phyloP scores from a whole-genome alignment of 192 early-diverging fungal species.

The Pilaira anomala region DNA sequence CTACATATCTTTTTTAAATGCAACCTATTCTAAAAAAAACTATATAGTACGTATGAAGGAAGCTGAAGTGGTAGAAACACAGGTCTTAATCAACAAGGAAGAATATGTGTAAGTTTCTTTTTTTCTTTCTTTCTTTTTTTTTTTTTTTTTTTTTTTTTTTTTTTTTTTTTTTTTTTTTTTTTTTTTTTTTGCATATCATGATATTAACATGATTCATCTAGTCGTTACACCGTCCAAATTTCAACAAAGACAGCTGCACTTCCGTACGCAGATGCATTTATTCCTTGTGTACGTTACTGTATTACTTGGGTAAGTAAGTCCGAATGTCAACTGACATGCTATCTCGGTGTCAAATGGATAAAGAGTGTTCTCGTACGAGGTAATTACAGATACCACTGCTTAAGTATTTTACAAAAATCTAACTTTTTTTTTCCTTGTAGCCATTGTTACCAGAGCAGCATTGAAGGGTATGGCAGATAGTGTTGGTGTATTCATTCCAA shows the following conservation, averaged over 20 bases:
- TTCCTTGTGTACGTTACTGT: slow-evolving; percentile 55
- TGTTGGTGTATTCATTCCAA: slow-evolving; percentile 41
- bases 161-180: not conserved
- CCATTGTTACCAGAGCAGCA: slow-evolving; percentile 57
- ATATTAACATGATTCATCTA: slow-evolving; percentile 24
- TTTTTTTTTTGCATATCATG: not conserved
- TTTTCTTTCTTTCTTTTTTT: not conserved
- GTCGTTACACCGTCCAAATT: slow-evolving; percentile 50
- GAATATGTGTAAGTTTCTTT: slow-evolving; percentile 50
- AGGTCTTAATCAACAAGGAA: slow-evolving; percentile 52
- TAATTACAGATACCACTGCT: slow-evolving; percentile 7
- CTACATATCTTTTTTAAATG: too few species aligned
- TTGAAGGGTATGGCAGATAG: slow-evolving; percentile 58
- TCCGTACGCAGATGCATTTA: slow-evolving; percentile 35
- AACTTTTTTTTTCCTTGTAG: too few species aligned
- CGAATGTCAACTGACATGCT: slow-evolving; percentile 56
- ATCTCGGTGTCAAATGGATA: slow-evolving; percentile 62
- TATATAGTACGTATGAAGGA: slow-evolving; percentile 65
- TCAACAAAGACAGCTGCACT: slow-evolving; percentile 48
- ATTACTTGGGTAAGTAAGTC: slow-evolving; percentile 60
- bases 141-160: not conserved
- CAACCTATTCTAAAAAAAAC: too few species aligned
- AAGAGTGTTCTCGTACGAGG: slow-evolving; percentile 69
- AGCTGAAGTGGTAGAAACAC: slow-evolving; percentile 58
- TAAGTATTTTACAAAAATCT: not conserved